phyloP scores from a whole-genome alignment of 805 yeast genomes.

The Candida krabiensis region DNA sequence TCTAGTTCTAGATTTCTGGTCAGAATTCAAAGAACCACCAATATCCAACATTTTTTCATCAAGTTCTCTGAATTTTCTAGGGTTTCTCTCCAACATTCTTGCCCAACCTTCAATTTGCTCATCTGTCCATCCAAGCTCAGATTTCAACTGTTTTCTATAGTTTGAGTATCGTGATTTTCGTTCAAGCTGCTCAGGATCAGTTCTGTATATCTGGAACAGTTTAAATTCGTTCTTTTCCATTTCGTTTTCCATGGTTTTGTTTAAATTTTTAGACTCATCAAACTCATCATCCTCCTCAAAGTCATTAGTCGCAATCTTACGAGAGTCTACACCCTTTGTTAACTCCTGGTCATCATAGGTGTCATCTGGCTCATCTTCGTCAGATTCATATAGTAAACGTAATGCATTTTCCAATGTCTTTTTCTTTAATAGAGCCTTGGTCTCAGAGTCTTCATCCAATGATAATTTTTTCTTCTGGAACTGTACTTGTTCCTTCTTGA shows the following conservation, averaged over 20 bases:
- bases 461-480: slow-evolving; percentile 36
- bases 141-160: slow-evolving; percentile 50
- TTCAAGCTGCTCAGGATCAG: slow-evolving; percentile 49
- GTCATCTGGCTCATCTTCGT: slow-evolving; percentile 87
- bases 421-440: slow-evolving; percentile 49
- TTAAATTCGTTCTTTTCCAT: slow-evolving; percentile 51
- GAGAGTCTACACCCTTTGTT: slow-evolving; percentile 26
- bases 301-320: slow-evolving; percentile 29
- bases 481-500: slow-evolving; percentile 24
- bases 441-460: slow-evolving; percentile 13
- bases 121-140: slow-evolving; percentile 69
- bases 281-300: slow-evolving; percentile 28
- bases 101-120: slow-evolving; percentile 96
- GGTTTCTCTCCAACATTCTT: slow-evolving; percentile 65
- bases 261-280: slow-evolving; percentile 10
- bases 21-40: slow-evolving; percentile 34
- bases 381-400: slow-evolving; percentile 63
- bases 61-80: slow-evolving; percentile 56
- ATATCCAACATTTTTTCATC: slow-evolving; percentile 59
- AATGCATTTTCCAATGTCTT: slow-evolving; percentile 58
- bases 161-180: slow-evolving; percentile 46
- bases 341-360: slow-evolving; percentile 61
- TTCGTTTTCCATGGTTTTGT: slow-evolving; percentile 22
- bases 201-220: slow-evolving; percentile 56
- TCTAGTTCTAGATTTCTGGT: slow-evolving; percentile 18